Evolutionary conservation across 768 basidiomycete genomes (phyloP).

Genomic region (Suillus subaureus): DNA sequence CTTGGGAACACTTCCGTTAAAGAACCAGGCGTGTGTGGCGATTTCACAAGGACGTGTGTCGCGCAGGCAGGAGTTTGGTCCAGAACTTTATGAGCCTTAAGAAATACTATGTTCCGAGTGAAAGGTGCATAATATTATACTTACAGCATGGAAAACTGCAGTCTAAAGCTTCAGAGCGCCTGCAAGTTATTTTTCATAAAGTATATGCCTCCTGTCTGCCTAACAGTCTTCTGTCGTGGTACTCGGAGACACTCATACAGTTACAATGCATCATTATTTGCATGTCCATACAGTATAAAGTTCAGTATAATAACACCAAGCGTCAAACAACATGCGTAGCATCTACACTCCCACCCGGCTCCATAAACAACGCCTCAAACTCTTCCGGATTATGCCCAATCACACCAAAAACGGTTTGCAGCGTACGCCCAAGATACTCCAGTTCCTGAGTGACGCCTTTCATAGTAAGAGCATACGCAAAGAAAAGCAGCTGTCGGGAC

Average conservation of each 20-base stretch:
- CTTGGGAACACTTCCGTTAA: neutral
- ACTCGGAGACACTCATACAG: neutral
- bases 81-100: neutral
- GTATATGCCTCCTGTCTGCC: neutral
- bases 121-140: neutral
- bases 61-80: neutral
- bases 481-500: constrained; percentile 87
- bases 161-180: neutral
- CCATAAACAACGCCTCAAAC: constrained; percentile 77
- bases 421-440: constrained; percentile 73
- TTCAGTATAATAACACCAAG: neutral
- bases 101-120: neutral
- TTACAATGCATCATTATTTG: neutral
- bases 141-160: neutral
- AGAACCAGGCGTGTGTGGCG: neutral
- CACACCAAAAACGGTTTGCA: constrained; percentile 92
- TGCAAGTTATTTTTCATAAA: neutral
- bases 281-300: neutral
- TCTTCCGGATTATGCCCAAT: constrained; percentile 82
- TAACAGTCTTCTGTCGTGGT: neutral
- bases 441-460: constrained; percentile 91
- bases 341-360: constrained; percentile 14
- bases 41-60: neutral
- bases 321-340: constrained; percentile 13
- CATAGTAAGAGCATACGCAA: constrained; percentile 94